Percentiles rank a stretch among this genome's conserved stretches.
Evolutionary conservation across 176 grass and related monocot genomes (phyloP).

Genomic region (Musa schizocarpa): DNA sequence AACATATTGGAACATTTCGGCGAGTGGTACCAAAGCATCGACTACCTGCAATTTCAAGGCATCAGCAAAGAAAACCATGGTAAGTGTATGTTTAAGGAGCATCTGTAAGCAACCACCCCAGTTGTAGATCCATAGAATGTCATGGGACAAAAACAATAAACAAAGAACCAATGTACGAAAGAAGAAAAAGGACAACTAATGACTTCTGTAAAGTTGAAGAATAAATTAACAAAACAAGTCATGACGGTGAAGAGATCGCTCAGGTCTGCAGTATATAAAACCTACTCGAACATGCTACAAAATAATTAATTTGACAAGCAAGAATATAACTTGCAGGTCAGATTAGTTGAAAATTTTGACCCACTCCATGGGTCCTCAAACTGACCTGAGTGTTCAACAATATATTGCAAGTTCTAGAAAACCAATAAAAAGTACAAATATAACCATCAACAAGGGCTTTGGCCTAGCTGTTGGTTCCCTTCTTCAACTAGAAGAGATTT

Average conservation of each 20-base stretch:
- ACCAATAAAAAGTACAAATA: background rate
- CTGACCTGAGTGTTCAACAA: background rate
- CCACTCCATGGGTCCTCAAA: background rate
- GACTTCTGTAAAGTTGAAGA: background rate
- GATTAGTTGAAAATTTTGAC: background rate
- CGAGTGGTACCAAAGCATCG: slow-evolving; percentile 75
- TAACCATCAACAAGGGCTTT: background rate
- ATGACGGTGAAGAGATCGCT: background rate
- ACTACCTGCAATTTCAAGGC: slow-evolving; percentile 40
- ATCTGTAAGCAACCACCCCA: background rate
- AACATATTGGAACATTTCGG: slow-evolving; percentile 98
- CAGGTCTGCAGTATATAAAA: background rate
- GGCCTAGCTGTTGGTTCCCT: too few species aligned
- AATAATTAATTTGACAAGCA: background rate
- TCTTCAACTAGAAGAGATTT: too few species aligned
- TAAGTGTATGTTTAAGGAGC: slow-evolving; percentile 9
- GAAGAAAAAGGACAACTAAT: background rate
- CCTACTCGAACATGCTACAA: background rate
- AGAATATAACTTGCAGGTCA: background rate
- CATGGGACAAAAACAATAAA: background rate
- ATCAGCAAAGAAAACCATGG: background rate
- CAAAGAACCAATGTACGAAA: background rate
- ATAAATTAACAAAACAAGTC: background rate
- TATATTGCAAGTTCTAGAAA: background rate
- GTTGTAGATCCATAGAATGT: background rate